Evolutionary conservation across 1,284 basidiomycete genomes (phyloP), one percentile per base, ranked within the genome.

Genomic region (Boletus sp.): DNA sequence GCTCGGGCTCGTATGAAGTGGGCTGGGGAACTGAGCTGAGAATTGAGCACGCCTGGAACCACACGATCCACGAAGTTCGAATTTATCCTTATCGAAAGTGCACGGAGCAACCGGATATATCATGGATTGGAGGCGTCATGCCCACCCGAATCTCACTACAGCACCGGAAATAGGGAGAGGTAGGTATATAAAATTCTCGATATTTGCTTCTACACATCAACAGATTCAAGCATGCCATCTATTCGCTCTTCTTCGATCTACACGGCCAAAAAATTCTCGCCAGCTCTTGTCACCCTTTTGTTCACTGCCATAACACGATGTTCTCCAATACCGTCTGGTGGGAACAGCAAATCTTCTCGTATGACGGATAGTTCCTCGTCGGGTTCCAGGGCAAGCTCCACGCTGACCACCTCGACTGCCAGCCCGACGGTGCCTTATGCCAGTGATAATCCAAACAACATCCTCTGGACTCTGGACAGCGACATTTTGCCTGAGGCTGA

Each of bases 401-500:
- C 57, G 16, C 52, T 49, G 4, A 22, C 48, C 6, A 41, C 51
- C 0, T 7, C 41, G 1, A 14, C 56, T 34, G 36, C 49, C 34
- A 71, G 55, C 25, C 60, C 64, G 5, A 63, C 64, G 1, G 58
- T 65, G 3, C 56, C 60, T 0, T 63, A 55, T 29, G 64, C 62
- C 5, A 63, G 56, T 38, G 53, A 64, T 16, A 50, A 65, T 36
- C 55, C 60, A 7, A 65, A 69, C 44, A 32, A 16, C 8, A 45
- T 56, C n/a, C 55, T 66, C 12, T 70, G 68, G 69, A 51, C 50
- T 1, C 38, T 47, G 1, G 53, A 60, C 12, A 45, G 41, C 29
- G 30, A 47, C 7, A 57, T 53, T 13, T 29, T 42, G 6, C 70
- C 69, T 2, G 52, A 69, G 38, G 67, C 75, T 1, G 57, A 65